Conservation (phyloP, 495 filamentous ascomycete genomes). For the Penicillium ochrochloron region DNA sequence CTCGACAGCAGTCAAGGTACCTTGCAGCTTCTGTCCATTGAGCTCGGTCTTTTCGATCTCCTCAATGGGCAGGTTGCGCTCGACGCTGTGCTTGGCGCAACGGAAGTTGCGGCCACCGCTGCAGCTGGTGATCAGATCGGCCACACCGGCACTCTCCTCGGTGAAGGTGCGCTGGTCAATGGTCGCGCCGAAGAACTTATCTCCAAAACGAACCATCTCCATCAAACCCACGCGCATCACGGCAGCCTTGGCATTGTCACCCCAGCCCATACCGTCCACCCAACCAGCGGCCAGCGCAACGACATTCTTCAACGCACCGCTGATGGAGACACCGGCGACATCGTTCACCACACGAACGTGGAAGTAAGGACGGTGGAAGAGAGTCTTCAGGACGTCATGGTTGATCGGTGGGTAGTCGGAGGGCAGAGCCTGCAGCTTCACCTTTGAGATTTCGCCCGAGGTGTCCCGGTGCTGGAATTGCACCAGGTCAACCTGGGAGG, state of each 20-base stretch:
- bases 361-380: slow-evolving; percentile 98
- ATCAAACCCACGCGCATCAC: slow-evolving; percentile 94
- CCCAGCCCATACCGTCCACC: slow-evolving; percentile 95
- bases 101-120: slow-evolving; percentile 90
- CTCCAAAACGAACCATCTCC: slow-evolving; percentile 94
- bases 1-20: slow-evolving; percentile 87
- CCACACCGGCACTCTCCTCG: slow-evolving; percentile 93
- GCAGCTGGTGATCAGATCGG: slow-evolving; percentile 94
- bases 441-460: slow-evolving; percentile 62
- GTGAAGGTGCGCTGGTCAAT: slow-evolving; percentile 85
- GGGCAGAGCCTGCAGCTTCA: slow-evolving; percentile 73
- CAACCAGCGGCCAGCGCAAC: slow-evolving; percentile 94
- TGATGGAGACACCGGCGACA: slow-evolving; percentile 93
- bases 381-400: slow-evolving; percentile 74
- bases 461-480: slow-evolving; percentile 68
- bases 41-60: slow-evolving; percentile 88
- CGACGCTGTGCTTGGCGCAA: slow-evolving; percentile 85
- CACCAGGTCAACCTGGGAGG: slow-evolving; percentile 61
- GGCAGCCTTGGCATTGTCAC: slow-evolving; percentile 95
- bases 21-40: slow-evolving; percentile 97
- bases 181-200: slow-evolving; percentile 84
- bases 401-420: slow-evolving; percentile 79
- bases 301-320: slow-evolving; percentile 96
- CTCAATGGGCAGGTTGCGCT: slow-evolving; percentile 76
- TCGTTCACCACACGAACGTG: slow-evolving; percentile 91